Percentiles rank a stretch among this genome's conserved stretches.
These are phyloP conservation scores for Mycena floridula DNA, from an alignment of 768 basidiomycete species.

Conservation along the genomic window DNA sequence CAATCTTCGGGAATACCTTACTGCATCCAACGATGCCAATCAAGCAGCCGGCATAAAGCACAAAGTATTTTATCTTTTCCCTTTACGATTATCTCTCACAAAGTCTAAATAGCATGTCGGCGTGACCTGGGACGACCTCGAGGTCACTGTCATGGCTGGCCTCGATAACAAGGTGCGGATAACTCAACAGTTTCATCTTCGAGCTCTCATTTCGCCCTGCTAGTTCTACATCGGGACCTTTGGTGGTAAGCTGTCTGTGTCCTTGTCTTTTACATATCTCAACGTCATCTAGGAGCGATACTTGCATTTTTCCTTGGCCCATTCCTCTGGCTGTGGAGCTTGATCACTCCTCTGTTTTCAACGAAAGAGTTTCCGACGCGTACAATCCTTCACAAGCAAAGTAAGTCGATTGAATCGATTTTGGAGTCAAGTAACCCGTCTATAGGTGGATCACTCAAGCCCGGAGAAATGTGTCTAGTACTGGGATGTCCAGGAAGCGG, in stretches of 20 bases:
- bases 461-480: conserved; percentile 85
- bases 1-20: conserved; percentile 63
- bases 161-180: conserved; percentile 49
- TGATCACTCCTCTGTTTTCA: conserved; percentile 32
- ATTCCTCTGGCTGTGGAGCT: conserved; percentile 38
- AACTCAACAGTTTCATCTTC: too few species aligned
- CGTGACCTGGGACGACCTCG: conserved; percentile 66
- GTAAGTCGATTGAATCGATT: too few species aligned
- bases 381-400: conserved; percentile 60
- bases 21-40: conserved; percentile 59
- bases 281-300: conserved; percentile 35
- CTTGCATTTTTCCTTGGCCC: conserved; percentile 49
- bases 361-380: conserved; percentile 32
- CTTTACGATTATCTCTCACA: background rate
- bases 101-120: conserved; percentile 54
- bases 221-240: conserved; percentile 58
- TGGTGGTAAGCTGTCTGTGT: conserved; percentile 43
- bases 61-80: conserved; percentile 31
- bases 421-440: too few species aligned
- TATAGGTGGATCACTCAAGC: conserved; percentile 64
- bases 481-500: conserved; percentile 81
- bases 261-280: too few species aligned
- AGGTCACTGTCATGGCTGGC: conserved; percentile 55
- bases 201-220: too few species aligned
- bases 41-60: conserved; percentile 62